These are phyloP conservation scores for Komagataella ulmi DNA, from an alignment of 805 yeast species.

Conservation along the genomic window DNA sequence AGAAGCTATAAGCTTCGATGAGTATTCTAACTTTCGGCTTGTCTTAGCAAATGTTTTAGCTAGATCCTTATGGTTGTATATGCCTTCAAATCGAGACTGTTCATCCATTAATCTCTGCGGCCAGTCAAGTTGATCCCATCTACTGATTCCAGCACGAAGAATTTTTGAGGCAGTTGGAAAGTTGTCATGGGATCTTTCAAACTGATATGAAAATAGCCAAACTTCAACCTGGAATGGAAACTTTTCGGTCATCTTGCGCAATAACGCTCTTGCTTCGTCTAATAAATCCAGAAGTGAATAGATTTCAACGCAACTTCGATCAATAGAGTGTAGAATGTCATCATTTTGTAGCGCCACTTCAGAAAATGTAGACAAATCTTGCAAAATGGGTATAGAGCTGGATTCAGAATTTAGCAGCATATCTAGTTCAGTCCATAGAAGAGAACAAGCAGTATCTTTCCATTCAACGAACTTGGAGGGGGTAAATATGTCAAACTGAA, in stretches of 20 bases:
- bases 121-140: conserved; percentile 24
- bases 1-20: neutral
- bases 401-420: neutral
- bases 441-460: neutral
- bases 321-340: conserved; percentile 29
- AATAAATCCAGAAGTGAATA: conserved; percentile 17
- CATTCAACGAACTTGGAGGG: neutral
- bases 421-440: neutral
- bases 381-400: conserved; percentile 1
- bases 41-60: neutral
- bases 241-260: conserved; percentile 12
- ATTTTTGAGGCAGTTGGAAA: conserved; percentile 12
- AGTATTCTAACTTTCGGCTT: neutral
- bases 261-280: conserved; percentile 14
- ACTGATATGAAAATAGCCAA: conserved; percentile 31
- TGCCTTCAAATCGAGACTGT: conserved; percentile 22
- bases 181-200: conserved; percentile 21
- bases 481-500: neutral
- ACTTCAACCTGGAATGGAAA: conserved; percentile 25
- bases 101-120: conserved; percentile 37
- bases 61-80: conserved; percentile 5
- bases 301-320: conserved; percentile 23
- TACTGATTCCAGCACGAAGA: conserved; percentile 18
- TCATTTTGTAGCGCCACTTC: conserved; percentile 14
- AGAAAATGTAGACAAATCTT: conserved; percentile 13